Evolutionary conservation across 805 yeast species (phyloP), one percentile per base, ranked within the genome.

Genomic region (Metschnikowia peoriensis): DNA sequence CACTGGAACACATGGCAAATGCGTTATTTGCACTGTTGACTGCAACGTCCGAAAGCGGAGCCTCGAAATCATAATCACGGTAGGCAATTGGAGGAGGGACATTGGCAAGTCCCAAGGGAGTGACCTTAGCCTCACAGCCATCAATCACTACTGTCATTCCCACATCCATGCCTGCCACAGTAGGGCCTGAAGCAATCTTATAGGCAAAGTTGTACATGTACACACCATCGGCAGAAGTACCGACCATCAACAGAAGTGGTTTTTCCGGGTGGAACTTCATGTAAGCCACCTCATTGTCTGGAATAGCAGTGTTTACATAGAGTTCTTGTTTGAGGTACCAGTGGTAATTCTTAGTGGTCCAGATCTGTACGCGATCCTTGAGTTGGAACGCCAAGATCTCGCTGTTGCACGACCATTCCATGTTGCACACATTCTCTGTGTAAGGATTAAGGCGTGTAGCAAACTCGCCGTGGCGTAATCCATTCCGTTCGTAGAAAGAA

Each of bases 51-150:
- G 77, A 66, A 7, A 90, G 82, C 51, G 81, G 81, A 1, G 72
- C 75, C 1, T 53, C 57, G 11, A 83, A 71, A 9, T 78, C 81
- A 47, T 89, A 68, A 46, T 84, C 88, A 52, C 96, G 78, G 64
- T 79, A 86, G 27, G 89, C 79, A 65, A 89, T 83, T 41, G 99
- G 99, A 0, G 99, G 99, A 4, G 99, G 99, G 10, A 90, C 93
- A 65, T 85, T 90, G 1, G 97, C 96, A 32, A 85, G 65, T 1
- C 87, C 78, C 38, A 94, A 75, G 0, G 98, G 97, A 0, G 99
- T 93, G 22, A 91, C 70, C 58, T 83, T 81, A 12, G 86, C 80
- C 11, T 78, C 76, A 1, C 67, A 61, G 1, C 97, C 97, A 71
- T 94, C 98, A 37, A 86, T 75, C 0, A 93, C 97, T 17, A 88